These are phyloP conservation scores for Citrullus colocynthis DNA, from an alignment of 306 rosid genomes.

Conservation along the genomic window DNA sequence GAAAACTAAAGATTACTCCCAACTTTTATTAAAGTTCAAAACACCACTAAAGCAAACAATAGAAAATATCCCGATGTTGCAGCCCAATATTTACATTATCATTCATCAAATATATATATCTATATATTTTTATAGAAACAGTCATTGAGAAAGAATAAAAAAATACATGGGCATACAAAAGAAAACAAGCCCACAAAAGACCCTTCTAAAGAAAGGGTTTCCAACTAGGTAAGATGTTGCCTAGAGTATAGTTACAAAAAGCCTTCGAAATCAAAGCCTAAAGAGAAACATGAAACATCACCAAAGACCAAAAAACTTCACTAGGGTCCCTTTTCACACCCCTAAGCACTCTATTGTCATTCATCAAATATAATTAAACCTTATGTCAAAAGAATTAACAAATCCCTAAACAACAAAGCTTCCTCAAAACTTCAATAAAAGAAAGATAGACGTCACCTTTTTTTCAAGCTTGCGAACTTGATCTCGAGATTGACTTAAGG, in stretches of 20 bases:
- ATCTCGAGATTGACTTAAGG: conserved; percentile 48
- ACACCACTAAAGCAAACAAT: not conserved
- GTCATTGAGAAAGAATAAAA: too few species aligned
- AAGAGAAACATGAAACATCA: too few species aligned
- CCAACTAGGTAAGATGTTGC: too few species aligned
- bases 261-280: too few species aligned
- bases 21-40: not conserved
- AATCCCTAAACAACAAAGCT: not conserved
- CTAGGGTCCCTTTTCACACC: too few species aligned
- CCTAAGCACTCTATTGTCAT: not conserved
- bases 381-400: not conserved
- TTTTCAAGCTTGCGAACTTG: conserved; percentile 60
- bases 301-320: too few species aligned
- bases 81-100: not conserved
- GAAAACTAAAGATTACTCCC: not conserved
- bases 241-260: too few species aligned
- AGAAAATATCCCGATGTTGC: not conserved
- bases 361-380: conserved; percentile 3
- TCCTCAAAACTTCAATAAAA: not conserved
- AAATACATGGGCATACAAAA: too few species aligned
- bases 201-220: too few species aligned
- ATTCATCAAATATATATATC: too few species aligned
- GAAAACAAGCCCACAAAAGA: too few species aligned
- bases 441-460: conserved; percentile 36
- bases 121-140: too few species aligned